A percentile compares a stretch with the other conserved stretches of the same genome.
Conservation (phyloP, 441 rosid genomes). For the Syzygium syzygioides region DNA sequence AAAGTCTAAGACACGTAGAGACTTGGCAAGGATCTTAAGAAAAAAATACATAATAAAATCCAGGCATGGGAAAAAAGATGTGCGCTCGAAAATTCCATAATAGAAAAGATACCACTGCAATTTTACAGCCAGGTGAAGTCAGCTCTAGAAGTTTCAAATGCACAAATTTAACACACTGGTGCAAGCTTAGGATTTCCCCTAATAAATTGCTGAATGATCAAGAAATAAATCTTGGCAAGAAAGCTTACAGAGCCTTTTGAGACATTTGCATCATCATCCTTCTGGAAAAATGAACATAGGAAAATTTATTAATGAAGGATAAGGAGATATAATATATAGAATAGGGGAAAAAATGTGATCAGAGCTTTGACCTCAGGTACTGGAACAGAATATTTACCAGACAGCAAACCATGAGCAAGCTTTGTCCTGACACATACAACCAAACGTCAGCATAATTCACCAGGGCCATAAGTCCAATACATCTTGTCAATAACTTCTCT, state of each 20-base stretch:
- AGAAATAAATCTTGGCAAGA: constrained; percentile 4
- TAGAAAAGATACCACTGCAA: not conserved
- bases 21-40: not conserved
- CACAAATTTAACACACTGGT: not conserved
- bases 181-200: not conserved
- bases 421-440: constrained; percentile 62
- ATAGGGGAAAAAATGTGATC: not conserved
- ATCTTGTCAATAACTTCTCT: not conserved
- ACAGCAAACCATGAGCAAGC: constrained; percentile 90
- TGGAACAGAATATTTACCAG: constrained; percentile 87
- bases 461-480: not conserved
- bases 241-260: constrained; percentile 46
- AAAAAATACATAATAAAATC: not conserved
- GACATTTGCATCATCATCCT: constrained; percentile 27
- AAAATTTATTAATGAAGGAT: constrained; percentile 1
- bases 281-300: constrained; percentile 20
- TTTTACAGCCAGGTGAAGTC: not conserved
- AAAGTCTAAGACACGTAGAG: not conserved
- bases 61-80: not conserved
- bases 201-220: not conserved
- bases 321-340: not conserved
- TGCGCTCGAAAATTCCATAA: not conserved
- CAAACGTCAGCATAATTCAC: not conserved
- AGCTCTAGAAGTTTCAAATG: not conserved
- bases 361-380: constrained; percentile 45